Conservation (phyloP, 129 eudicot species). For the Tagetes patula region DNA sequence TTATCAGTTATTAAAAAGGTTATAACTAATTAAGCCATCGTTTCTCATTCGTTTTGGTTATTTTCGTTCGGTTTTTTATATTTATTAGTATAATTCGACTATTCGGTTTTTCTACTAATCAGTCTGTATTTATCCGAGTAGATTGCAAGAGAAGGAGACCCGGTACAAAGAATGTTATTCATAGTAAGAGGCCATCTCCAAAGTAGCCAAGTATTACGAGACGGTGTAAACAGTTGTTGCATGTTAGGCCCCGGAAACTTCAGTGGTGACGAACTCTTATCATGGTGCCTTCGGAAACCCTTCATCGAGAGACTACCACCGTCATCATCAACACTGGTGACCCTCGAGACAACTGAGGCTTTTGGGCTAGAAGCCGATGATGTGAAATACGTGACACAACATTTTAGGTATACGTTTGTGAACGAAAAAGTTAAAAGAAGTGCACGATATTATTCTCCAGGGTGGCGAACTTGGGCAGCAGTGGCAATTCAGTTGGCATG, state of each 20-base stretch:
- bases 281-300: slow-evolving; percentile 89
- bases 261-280: slow-evolving; percentile 91
- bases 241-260: slow-evolving; percentile 99
- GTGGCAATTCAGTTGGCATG: slow-evolving; percentile 97
- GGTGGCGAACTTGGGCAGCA: slow-evolving; percentile 99
- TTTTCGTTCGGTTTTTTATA: too few species aligned
- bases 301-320: slow-evolving; percentile 90
- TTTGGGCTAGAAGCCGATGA: slow-evolving; percentile 94
- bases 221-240: slow-evolving; percentile 85
- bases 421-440: slow-evolving; percentile 91
- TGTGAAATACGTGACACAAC: slow-evolving; percentile 94
- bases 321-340: slow-evolving; percentile 72
- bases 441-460: slow-evolving; percentile 94
- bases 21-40: too few species aligned
- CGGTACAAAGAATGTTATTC: slow-evolving; percentile 87
- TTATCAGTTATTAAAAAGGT: too few species aligned
- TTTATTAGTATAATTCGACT: too few species aligned
- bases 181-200: slow-evolving; percentile 96
- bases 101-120: too few species aligned
- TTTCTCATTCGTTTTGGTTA: too few species aligned
- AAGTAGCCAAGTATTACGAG: slow-evolving; percentile 82
- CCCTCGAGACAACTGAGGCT: slow-evolving; percentile 94
- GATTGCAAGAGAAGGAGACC: slow-evolving; percentile 96
- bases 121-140: neutral
- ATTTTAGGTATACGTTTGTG: slow-evolving; percentile 89